These are phyloP conservation scores for Dioscorea zingiberensis DNA, from an alignment of 106 monocot genomes.

Conservation along the genomic window DNA sequence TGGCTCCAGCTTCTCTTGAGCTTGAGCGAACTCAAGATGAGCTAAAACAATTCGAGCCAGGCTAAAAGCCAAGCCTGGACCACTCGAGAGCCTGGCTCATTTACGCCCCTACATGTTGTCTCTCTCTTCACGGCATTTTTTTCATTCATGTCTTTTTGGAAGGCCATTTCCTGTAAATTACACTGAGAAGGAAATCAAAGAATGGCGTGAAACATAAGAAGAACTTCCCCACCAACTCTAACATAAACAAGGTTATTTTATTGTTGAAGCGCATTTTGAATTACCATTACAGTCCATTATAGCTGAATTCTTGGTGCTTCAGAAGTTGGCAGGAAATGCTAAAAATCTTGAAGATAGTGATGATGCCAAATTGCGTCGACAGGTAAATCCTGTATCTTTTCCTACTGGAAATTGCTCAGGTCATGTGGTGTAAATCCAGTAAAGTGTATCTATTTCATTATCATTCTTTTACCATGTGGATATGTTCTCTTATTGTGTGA, in stretches of 20 bases:
- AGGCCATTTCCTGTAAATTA: conserved; percentile 39
- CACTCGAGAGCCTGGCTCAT: too few species aligned
- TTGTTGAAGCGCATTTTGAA: too few species aligned
- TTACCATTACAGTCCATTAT: background rate
- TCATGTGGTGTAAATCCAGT: too few species aligned
- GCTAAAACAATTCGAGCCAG: too few species aligned
- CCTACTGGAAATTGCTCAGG: background rate
- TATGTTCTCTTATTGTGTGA: background rate
- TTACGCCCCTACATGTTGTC: too few species aligned
- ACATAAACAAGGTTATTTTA: conserved; percentile 39
- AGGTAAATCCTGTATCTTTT: conserved; percentile 34
- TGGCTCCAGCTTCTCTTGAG: too few species aligned
- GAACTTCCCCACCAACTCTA: conserved; percentile 67
- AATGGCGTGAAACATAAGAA: conserved; percentile 78
- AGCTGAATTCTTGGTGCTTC: conserved; percentile 5
- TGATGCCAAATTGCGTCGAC: conserved; percentile 43
- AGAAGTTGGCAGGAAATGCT: conserved; percentile 30
- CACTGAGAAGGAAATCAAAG: conserved; percentile 52
- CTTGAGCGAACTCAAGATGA: too few species aligned
- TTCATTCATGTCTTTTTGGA: conserved; percentile 9
- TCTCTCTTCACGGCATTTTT: background rate
- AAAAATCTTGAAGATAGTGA: conserved; percentile 15
- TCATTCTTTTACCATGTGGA: background rate
- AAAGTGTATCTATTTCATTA: too few species aligned
- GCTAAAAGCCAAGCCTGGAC: too few species aligned